Evolutionary conservation across 2,329 filamentous ascomycete species (phyloP), one percentile per base, ranked within the genome.

Genomic region (Neospermospora avenae): DNA sequence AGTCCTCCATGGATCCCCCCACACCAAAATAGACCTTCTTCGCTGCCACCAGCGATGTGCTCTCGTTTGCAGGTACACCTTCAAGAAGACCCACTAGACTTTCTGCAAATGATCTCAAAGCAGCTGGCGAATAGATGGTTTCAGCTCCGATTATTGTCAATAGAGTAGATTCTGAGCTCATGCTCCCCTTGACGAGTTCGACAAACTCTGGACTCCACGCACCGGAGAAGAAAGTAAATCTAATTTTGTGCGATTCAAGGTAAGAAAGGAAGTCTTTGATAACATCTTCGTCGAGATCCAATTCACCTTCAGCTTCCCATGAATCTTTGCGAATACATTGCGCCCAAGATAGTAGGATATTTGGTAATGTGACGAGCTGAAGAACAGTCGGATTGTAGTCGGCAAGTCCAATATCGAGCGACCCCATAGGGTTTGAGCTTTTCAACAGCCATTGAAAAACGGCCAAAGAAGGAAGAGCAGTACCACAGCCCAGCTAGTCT

Each of bases 1-100:
- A 91, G 65, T 90, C 89, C 71, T 91, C 88, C 22, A 95, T 81
- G 20, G 89, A 92, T 0, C 90, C 90, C 0, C 90, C 90, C 4
- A 95, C 90, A 2, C 90, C 90, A 74, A 95, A 95, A 74, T 95
- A 95, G 11, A 93, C 80, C 65, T 84, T 83, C 77, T 95, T 95
- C 1, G 90, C 90, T 2, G 83, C 90, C 4, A 93, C 81, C 20
- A 91, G 77, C 1, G 87, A 85, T 52, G 44, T 66, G 37, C 79
- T 77, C 3, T 71, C 70, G 2, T 70, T 66, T 1, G 67, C 57
- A 69, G 48, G 70, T 66, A 52, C 73, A 69, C 75, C 74, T 20
- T 78, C 71, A 46, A 92, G 75, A 16, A 90, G 75, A 3, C 76
- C 76, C 44, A 88, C 79, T 13, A 92, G 77, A 4, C 86, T 85